Base-by-base conservation (phyloP, 176 grass and related monocot species). In the Juncus effusus region DNA sequence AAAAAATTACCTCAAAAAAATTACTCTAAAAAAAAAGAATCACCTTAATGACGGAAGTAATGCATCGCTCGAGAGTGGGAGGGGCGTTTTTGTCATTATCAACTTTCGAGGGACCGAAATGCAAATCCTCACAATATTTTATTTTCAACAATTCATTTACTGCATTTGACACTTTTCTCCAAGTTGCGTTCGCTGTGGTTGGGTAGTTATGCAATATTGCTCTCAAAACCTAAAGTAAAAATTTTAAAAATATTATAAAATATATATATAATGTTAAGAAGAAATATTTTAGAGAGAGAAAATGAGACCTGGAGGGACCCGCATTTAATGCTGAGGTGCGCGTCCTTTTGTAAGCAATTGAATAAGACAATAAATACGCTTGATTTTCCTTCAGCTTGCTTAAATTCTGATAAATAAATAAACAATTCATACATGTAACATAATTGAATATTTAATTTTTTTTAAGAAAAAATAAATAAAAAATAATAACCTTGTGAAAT, bases 191-290 rank as follows among this genome's bases (percentile, higher is more conserved):
- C 61, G 62, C 82, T 63, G 72, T 85, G 54, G 70, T 88, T 59
- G 92, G 87, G 52, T 96, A 96, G 79, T 81, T 91, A 75, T 96
- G 92, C 64, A 79, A 83, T 36, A 57, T 76, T 81, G 84, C 81
- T 78, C 79, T 96, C 62, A 96, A 45, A 50, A 77, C 87, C 92
- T 96, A 61, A 28, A 28, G 19, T 28, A 28, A 28, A 28, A 28
- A 42, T 13, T 56, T 56, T 56, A 56, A 11, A 56, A 11, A 56
- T 13, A 10, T 56, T 11, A 63, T 36, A 28, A 28, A 59, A 39
- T 45, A 13, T 67, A 57, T 14, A 41, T 54, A 76, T 51, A 64
- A 42, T 16, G 54, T 16, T 51, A 65, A 28, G 59, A 42, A 63
- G 45, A 44, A 28, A 13, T 51, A 58, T 47, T 47, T 47, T 1